Conservation (phyloP, 164 flowering plant genomes). For the Nymphaea thermarum region DNA sequence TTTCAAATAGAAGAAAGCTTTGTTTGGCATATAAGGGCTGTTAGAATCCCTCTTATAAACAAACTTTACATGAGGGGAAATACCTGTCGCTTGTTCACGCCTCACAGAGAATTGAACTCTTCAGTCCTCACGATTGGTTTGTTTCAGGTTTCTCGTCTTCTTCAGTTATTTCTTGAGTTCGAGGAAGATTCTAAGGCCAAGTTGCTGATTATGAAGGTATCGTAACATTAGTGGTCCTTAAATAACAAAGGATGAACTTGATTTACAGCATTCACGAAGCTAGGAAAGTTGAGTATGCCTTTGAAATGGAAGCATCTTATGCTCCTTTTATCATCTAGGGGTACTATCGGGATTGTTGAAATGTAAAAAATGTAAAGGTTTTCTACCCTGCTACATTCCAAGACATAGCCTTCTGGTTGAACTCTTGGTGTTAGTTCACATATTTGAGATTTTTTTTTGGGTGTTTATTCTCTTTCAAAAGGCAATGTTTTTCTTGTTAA, state of each 20-base stretch:
- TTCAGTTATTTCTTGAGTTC: conserved; percentile 52
- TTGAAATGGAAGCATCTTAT: background rate
- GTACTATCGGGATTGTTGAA: background rate
- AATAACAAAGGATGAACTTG: background rate
- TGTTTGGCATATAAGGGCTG: too few species aligned
- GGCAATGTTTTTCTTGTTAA: too few species aligned
- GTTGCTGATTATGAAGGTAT: conserved; percentile 71
- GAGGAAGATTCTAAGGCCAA: conserved; percentile 60
- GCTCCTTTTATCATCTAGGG: background rate
- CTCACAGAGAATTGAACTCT: too few species aligned
- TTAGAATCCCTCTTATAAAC: too few species aligned
- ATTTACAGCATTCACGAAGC: background rate
- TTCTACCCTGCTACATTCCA: background rate
- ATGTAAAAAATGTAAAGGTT: background rate
- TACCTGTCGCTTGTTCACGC: too few species aligned
- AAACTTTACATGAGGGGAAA: too few species aligned
- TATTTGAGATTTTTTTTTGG: too few species aligned
- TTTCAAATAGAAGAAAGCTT: too few species aligned
- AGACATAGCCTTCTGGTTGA: background rate
- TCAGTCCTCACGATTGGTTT: background rate
- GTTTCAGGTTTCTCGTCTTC: conserved; percentile 38
- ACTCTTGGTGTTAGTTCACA: too few species aligned
- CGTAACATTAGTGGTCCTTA: background rate
- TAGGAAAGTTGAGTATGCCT: too few species aligned
- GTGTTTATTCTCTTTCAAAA: too few species aligned